These are phyloP conservation scores for Marasmius sp. DNA, from an alignment of 1,284 basidiomycete genomes.

Conservation along the genomic window DNA sequence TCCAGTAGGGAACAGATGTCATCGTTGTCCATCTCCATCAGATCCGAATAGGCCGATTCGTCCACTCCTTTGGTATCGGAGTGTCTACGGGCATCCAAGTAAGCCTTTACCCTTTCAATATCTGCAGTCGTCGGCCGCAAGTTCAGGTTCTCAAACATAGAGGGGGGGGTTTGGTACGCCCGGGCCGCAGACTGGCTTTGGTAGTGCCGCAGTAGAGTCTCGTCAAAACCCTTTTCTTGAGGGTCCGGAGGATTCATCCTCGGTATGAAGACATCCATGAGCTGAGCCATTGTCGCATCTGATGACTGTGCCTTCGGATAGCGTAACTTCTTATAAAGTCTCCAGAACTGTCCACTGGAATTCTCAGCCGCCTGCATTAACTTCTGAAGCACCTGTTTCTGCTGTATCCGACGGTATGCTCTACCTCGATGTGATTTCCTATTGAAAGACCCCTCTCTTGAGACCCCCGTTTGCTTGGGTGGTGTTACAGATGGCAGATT, in stretches of 20 bases:
- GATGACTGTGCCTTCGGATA: neutral
- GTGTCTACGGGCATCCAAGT: neutral
- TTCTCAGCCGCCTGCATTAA: neutral
- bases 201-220: neutral
- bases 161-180: neutral
- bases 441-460: neutral
- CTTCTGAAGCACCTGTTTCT: neutral
- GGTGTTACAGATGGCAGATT: neutral
- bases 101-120: neutral
- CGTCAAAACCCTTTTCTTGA: neutral
- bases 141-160: neutral
- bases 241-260: slow-evolving; percentile 3
- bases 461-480: neutral
- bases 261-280: neutral
- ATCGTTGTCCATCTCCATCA: neutral
- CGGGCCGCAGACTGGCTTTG: neutral
- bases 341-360: slow-evolving; percentile 1
- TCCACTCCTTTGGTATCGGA: neutral
- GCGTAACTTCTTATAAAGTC: neutral
- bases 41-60: neutral
- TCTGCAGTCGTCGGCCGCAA: neutral
- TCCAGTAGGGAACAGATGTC: neutral
- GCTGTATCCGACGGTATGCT: too few relatives aligned
- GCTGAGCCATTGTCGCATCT: neutral
- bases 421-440: neutral